These are phyloP conservation scores for Epichloe uncinata DNA, from an alignment of 2,329 filamentous ascomycete species.

Conservation along the genomic window DNA sequence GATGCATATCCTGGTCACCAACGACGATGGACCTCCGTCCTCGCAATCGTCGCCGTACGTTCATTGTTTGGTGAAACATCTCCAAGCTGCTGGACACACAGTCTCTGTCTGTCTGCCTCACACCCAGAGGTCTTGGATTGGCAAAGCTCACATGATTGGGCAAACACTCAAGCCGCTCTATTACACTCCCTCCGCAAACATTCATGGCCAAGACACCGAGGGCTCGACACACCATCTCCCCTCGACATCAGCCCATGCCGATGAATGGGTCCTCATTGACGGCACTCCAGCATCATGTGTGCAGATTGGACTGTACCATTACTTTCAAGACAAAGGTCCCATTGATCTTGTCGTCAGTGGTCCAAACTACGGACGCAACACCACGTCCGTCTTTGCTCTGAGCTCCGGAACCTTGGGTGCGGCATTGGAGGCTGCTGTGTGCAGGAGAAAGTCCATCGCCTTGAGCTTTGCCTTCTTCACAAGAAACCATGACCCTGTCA, in stretches of 20 bases:
- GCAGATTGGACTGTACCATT: conserved; percentile 71
- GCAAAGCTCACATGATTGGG: conserved; percentile 93
- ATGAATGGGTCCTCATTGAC: conserved; percentile 73
- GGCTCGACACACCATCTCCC: conserved; percentile 49
- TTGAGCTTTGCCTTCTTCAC: conserved; percentile 85
- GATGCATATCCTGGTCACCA: conserved; percentile 56
- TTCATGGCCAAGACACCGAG: conserved; percentile 33
- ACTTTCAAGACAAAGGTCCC: conserved; percentile 57
- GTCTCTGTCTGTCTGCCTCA: conserved; percentile 88
- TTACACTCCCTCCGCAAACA: conserved; percentile 48
- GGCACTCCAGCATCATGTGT: conserved; percentile 71
- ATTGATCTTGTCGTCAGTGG: conserved; percentile 68
- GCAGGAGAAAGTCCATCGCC: conserved; percentile 59
- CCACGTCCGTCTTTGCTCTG: conserved; percentile 65
- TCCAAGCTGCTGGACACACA: conserved; percentile 64
- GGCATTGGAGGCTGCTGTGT: conserved; percentile 64
- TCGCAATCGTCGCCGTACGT: conserved; percentile 69
- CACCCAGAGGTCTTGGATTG: conserved; percentile 92
- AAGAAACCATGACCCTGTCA: conserved; percentile 65
- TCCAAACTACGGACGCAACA: conserved; percentile 75
- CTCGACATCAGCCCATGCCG: conserved; percentile 41
- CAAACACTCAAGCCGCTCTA: conserved; percentile 75
- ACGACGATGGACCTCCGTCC: conserved; percentile 73
- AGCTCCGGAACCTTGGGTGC: conserved; percentile 67
- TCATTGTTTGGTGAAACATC: conserved; percentile 56